Conservation (phyloP, 2,329 filamentous ascomycete genomes). For the Hyphodiscus sp. region DNA sequence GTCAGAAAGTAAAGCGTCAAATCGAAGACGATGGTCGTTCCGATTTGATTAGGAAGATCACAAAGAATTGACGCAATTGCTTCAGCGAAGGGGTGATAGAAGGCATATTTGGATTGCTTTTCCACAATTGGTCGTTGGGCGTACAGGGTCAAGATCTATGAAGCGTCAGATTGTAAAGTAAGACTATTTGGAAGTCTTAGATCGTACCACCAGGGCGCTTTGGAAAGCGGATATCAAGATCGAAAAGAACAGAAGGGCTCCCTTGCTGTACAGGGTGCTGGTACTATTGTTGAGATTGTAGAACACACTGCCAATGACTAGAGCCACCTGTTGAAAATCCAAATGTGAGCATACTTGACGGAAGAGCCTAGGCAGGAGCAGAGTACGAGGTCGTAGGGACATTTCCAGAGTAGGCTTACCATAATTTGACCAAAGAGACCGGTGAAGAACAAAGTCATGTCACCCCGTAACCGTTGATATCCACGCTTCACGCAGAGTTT, state of each 20-base stretch:
- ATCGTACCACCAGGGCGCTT: constrained; percentile 45
- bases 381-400: too few species aligned
- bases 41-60: constrained; percentile 80
- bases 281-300: constrained; percentile 51
- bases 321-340: constrained; percentile 37
- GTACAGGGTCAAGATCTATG: constrained; percentile 77
- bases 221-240: constrained; percentile 60
- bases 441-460: constrained; percentile 63
- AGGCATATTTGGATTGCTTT: constrained; percentile 78
- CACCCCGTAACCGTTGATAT: constrained; percentile 68
- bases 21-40: constrained; percentile 73
- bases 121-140: constrained; percentile 87
- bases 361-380: too few species aligned
- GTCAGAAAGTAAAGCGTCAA: constrained; percentile 81
- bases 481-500: constrained; percentile 75
- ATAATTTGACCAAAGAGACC: constrained; percentile 27
- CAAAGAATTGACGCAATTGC: constrained; percentile 45
- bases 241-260: constrained; percentile 62
- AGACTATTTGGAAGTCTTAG: neutral
- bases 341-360: too few species aligned
- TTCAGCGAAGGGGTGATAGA: constrained; percentile 87
- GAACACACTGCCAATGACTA: constrained; percentile 60
- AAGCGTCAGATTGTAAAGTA: constrained; percentile 1
- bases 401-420: neutral
- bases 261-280: constrained; percentile 52